phyloP scores from a whole-genome alignment of 2,329 filamentous ascomycete species.

The Sarocladium brachiariae region DNA sequence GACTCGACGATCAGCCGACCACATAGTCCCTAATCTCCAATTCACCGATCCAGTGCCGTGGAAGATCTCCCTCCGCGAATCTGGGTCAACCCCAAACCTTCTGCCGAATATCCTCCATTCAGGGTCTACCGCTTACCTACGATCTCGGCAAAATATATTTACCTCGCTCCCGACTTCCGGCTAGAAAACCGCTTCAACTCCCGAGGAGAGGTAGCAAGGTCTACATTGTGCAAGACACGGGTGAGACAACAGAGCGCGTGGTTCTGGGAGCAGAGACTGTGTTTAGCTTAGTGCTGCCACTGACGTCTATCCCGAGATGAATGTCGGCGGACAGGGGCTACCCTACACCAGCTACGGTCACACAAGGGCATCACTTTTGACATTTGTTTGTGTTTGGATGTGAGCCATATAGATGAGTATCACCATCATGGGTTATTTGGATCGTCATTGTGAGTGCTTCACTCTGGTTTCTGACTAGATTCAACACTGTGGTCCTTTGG shows the following conservation, averaged over 20 bases:
- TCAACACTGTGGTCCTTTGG: no score
- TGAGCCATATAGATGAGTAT: no score
- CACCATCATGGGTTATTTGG: no score
- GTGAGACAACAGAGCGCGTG: not conserved
- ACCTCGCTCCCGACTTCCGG: not conserved
- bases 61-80: slow-evolving; percentile 6
- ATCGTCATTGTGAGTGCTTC: no score
- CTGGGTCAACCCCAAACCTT: not conserved
- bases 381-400: no score
- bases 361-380: no score
- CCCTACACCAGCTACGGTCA: slow-evolving; percentile 1
- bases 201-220: not conserved
- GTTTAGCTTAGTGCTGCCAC: not conserved
- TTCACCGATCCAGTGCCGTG: slow-evolving; percentile 3
- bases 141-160: not conserved
- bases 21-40: not conserved
- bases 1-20: not conserved
- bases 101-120: slow-evolving; percentile 8
- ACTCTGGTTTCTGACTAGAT: no score
- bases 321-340: not conserved
- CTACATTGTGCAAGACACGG: not conserved
- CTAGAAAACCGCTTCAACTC: not conserved
- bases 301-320: not conserved
- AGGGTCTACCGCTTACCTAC: not conserved
- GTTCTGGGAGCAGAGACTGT: no score